phyloP scores from a whole-genome alignment of 345 rosid species.

The Gossypium rotundifolium region DNA sequence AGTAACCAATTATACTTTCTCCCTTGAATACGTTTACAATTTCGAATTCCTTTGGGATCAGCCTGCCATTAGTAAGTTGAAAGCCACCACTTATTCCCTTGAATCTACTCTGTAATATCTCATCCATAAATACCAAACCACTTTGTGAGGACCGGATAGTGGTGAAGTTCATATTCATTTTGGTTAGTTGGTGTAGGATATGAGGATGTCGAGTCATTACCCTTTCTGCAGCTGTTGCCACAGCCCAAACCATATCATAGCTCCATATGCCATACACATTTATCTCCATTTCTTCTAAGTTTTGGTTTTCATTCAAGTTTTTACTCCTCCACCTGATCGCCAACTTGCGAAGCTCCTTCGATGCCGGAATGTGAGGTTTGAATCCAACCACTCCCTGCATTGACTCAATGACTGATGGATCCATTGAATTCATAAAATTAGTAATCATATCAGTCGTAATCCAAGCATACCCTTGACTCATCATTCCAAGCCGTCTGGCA shows the following conservation, averaged over 20 bases:
- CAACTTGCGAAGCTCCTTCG: slow-evolving; percentile 29
- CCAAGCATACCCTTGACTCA: slow-evolving; percentile 37
- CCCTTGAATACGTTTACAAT: slow-evolving; percentile 31
- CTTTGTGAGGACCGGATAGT: background rate
- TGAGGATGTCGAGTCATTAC: slow-evolving; percentile 1
- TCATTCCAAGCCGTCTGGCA: slow-evolving; percentile 21
- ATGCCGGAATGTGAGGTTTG: slow-evolving; percentile 24
- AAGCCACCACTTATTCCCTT: slow-evolving; percentile 32
- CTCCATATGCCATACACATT: slow-evolving; percentile 24
- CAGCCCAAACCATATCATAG: slow-evolving; percentile 26
- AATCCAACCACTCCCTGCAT: slow-evolving; percentile 42
- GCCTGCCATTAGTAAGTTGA: slow-evolving; percentile 13
- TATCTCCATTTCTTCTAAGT: background rate
- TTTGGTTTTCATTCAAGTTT: background rate
- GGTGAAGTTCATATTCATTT: background rate
- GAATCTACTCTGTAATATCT: slow-evolving; percentile 15
- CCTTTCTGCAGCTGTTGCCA: slow-evolving; percentile 23
- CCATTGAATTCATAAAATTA: background rate
- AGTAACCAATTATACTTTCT: slow-evolving; percentile 30
- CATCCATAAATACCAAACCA: slow-evolving; percentile 17
- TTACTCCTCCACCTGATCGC: slow-evolving; percentile 22
- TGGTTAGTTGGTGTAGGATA: background rate
- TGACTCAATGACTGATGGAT: background rate
- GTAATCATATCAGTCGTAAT: slow-evolving; percentile 21
- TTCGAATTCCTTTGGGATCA: slow-evolving; percentile 23